A percentile compares a stretch with the other conserved stretches of the same genome.
Evolutionary conservation across 805 yeast species (phyloP).

Genomic region (Hanseniaspora lachancei): DNA sequence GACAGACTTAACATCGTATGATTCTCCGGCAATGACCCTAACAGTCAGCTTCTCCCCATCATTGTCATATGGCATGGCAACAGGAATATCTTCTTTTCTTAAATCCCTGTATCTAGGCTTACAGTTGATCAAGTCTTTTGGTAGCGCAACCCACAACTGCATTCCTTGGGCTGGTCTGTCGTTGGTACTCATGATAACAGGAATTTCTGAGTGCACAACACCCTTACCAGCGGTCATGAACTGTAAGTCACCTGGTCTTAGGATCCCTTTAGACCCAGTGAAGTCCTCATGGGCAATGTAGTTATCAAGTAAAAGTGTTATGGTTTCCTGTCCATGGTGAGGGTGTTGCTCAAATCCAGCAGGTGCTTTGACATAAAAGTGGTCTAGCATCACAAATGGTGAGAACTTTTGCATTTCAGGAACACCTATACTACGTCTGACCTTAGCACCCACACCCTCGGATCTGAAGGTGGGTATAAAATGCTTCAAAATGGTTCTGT

Average conservation of each 20-base stretch:
- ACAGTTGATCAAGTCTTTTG: constrained; percentile 44
- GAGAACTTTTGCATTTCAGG: constrained; percentile 56
- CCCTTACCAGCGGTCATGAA: constrained; percentile 92
- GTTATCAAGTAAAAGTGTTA: constrained; percentile 53
- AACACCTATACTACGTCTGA: constrained; percentile 68
- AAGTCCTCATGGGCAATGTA: constrained; percentile 73
- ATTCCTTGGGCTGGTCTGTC: constrained; percentile 48
- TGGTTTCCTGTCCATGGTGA: constrained; percentile 73
- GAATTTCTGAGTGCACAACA: constrained; percentile 77
- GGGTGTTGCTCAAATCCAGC: constrained; percentile 79
- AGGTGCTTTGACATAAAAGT: constrained; percentile 49
- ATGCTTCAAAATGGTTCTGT: constrained; percentile 38
- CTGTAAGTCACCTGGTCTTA: constrained; percentile 74
- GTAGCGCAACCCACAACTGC: constrained; percentile 83
- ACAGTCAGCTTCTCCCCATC: constrained; percentile 36
- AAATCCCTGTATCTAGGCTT: constrained; percentile 72
- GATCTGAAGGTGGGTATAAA: constrained; percentile 54
- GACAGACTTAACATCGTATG: constrained; percentile 62
- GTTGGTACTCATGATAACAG: constrained; percentile 29
- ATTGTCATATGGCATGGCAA: constrained; percentile 50
- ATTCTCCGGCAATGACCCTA: constrained; percentile 58
- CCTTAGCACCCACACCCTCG: constrained; percentile 83
- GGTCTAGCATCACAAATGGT: constrained; percentile 74
- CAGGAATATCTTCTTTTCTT: constrained; percentile 56
- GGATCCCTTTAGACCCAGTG: constrained; percentile 67